phyloP scores from a whole-genome alignment of 2,329 filamentous ascomycete species.

The Verticillium nonalfalfae region DNA sequence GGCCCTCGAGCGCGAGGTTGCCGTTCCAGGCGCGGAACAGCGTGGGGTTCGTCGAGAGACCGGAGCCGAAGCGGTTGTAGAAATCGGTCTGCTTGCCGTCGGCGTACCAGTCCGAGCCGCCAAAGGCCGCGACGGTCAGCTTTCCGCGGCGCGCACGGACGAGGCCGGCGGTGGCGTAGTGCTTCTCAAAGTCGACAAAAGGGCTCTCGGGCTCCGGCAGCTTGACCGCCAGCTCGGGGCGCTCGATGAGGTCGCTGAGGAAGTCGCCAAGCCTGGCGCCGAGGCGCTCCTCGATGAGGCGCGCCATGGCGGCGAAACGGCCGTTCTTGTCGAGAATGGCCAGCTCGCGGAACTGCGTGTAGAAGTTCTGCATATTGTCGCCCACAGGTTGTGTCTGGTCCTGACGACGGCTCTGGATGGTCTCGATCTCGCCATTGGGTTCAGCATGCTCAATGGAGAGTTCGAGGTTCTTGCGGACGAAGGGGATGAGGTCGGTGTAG shows the following conservation, averaged over 20 bases:
- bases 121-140: slow-evolving; percentile 10
- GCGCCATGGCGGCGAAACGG: slow-evolving; percentile 12
- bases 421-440: slow-evolving; percentile 12
- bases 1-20: slow-evolving; percentile 7
- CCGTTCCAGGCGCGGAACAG: slow-evolving; percentile 14
- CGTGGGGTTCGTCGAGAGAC: slow-evolving; percentile 13
- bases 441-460: slow-evolving; percentile 11
- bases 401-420: slow-evolving; percentile 12
- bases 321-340: slow-evolving; percentile 10
- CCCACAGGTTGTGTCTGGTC: slow-evolving; percentile 10
- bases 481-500: slow-evolving; percentile 7
- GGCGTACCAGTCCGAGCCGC: slow-evolving; percentile 12
- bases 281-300: slow-evolving; percentile 9
- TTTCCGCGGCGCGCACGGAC: slow-evolving; percentile 11
- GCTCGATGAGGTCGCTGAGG: slow-evolving; percentile 10
- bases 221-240: slow-evolving; percentile 7
- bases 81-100: slow-evolving; percentile 8
- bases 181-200: slow-evolving; percentile 11
- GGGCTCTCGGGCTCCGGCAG: slow-evolving; percentile 9
- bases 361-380: slow-evolving; percentile 10
- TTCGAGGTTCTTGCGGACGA: slow-evolving; percentile 13
- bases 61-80: slow-evolving; percentile 12
- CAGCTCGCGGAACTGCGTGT: slow-evolving; percentile 12
- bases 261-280: slow-evolving; percentile 10
- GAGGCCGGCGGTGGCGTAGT: slow-evolving; percentile 6